Evolutionary conservation across 768 basidiomycete genomes (phyloP), one percentile per base, ranked within the genome.

Genomic region (Chiua virens): DNA sequence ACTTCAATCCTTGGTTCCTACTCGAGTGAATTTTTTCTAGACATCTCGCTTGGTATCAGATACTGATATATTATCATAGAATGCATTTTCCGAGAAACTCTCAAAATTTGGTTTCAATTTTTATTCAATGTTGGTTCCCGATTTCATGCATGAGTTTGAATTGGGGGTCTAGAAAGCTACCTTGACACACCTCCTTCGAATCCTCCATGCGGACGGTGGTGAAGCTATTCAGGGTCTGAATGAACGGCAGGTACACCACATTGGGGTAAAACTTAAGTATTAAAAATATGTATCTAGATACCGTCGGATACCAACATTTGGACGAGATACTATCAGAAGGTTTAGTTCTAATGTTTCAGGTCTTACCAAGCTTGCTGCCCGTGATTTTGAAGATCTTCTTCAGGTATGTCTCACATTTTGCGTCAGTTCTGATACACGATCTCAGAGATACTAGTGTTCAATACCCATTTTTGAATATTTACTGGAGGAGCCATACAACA

Each of bases 311-410:
- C 68, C 65, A 1, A 62, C 68, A 0, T 76, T 77, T 55, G 71
- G 73, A 0, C 27, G 49, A 0, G 53, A 56, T 2, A 70, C 65
- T 0, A 75, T 75, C 5, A 50, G 65, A 0, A 56, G 44, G 23
- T 75, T 75, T 27, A 35, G 45, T 5, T 42, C 52, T n/a, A 72
- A 76, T 57, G 68, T 64, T 0, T 69, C 71, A 0, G 66, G 55
- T 5, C 50, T 76, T 42, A 67, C 63, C 25, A 66, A 68, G 41
- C 54, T 75, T 2, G 73, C 70, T 1, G 75, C 70, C 0, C 52
- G 59, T 1, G 70, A 76, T 40, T 76, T 64, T 49, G 70, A 76
- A 44, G 73, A 76, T 21, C 56, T 75, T 1, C 52, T 76, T 0
- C 74, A 74, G 58, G 54, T 54, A 30, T 4, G 14, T 50, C 3